Base-by-base conservation (phyloP, 2,329 filamentous ascomycete genomes). In the Macrophomina tecta region DNA sequence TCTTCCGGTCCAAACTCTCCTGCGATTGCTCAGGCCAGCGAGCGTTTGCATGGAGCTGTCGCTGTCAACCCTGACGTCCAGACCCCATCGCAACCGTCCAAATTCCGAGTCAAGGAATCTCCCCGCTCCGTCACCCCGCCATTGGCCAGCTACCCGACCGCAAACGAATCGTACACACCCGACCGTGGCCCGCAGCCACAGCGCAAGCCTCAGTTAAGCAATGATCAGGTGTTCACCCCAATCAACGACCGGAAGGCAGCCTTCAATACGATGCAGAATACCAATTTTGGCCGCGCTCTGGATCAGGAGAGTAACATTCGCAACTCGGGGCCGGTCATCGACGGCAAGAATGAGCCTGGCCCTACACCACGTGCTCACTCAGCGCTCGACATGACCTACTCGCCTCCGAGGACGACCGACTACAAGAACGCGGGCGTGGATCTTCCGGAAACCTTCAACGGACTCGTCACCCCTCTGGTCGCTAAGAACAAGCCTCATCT, bases 1-100 rank as follows among this genome's bases (percentile, higher is more conserved):
- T 91, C 89, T 32, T 91, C 89, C 8, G 89, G 87, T 6, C 90
- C 90, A 11, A 90, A 88, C n/a, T 92, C 90, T 32, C 84, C 85
- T n/a, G 81, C 74, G 61, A 71, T 76, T 32, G 77, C 84, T 82
- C 70, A 87, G 86, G 73, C 84, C 82, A 63, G 73, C 53, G 73
- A 80, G 69, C 75, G 79, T 83, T 86, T 70, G 82, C 81, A 80
- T 28, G 78, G 79, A 55, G 75, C 73, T 46, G 71, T 80, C 30
- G 36, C 58, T 28, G 48, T 65, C 53, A 56, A 38, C 28, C 28
- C 64, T n/a, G 55, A 67, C 8, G 58, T 62, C 23, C 58, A 53
- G 14, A 67, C 65, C 3, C 56, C 65, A 7, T 63, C 65, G 5
- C 65, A 67, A 9, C 65, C 65, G 2, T 58, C 69, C 70, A 68